A percentile compares a stretch with the other conserved stretches of the same genome.
Evolutionary conservation across 352 stramenopile genomes (phyloP).

Genomic region (Phytophthora litchii): DNA sequence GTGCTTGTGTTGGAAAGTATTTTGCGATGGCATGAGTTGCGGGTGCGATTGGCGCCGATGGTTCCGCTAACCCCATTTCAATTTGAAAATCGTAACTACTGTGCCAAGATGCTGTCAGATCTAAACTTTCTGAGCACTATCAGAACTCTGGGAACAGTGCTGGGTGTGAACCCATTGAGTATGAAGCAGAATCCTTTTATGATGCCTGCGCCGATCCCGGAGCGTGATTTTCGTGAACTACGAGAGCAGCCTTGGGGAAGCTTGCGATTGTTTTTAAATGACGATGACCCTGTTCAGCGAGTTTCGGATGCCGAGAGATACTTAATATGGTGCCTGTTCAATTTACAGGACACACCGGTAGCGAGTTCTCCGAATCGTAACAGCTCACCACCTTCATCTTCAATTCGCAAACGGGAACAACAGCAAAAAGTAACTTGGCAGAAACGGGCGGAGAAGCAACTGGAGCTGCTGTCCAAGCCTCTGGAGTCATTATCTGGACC

Average conservation of each 20-base stretch:
- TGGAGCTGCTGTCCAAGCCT: conserved; percentile 72
- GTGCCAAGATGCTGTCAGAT: conserved; percentile 74
- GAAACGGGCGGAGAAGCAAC: conserved; percentile 66
- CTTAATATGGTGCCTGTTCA: conserved; percentile 67
- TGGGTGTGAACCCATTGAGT: conserved; percentile 56
- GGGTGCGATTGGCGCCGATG: conserved; percentile 33
- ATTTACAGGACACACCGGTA: conserved; percentile 34
- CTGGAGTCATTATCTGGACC: conserved; percentile 56
- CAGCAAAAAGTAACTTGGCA: conserved; percentile 54
- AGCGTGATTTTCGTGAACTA: conserved; percentile 55
- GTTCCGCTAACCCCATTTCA: conserved; percentile 42
- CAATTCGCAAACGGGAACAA: conserved; percentile 22
- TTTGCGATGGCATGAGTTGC: conserved; percentile 52
- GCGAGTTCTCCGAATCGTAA: conserved; percentile 3
- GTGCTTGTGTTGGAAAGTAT: conserved; percentile 61
- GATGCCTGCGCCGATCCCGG: conserved; percentile 71
- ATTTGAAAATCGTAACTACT: conserved; percentile 70
- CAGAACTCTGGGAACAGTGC: conserved; percentile 46
- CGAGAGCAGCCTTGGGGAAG: conserved; percentile 34
- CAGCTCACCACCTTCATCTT: conserved; percentile 18
- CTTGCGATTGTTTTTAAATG: conserved; percentile 23
- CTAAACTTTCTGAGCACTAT: conserved; percentile 76
- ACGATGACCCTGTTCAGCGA: conserved; percentile 42
- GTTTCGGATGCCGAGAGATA: conserved; percentile 64
- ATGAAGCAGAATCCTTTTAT: conserved; percentile 89